Percentiles rank a stretch among this genome's conserved stretches.
These are phyloP conservation scores for Neurospora sp. DNA, from an alignment of 495 filamentous ascomycete species.

Conservation along the genomic window DNA sequence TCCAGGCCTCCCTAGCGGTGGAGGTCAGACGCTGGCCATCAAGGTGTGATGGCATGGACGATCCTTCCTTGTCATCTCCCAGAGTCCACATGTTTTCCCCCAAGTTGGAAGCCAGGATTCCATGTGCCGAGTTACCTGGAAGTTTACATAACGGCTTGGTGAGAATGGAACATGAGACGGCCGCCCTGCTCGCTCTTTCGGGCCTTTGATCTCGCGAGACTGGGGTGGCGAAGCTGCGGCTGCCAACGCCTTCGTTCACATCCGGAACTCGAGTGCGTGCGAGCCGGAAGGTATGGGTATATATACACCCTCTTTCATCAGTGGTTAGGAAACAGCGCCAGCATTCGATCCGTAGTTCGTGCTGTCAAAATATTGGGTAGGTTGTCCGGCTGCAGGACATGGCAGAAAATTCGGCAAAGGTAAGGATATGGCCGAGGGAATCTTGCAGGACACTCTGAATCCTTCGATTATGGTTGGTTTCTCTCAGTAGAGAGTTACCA, in stretches of 20 bases:
- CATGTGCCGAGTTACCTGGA: background rate
- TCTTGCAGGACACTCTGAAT: too few species aligned
- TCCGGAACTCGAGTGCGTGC: background rate
- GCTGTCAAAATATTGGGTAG: background rate
- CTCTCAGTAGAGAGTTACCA: too few species aligned
- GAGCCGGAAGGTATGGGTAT: background rate
- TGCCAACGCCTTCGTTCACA: background rate
- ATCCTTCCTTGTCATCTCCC: background rate
- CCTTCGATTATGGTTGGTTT: too few species aligned
- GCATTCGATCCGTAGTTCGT: background rate
- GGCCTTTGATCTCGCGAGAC: background rate
- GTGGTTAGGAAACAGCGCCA: background rate
- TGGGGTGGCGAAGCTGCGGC: background rate
- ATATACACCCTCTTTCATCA: background rate
- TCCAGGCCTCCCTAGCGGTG: background rate
- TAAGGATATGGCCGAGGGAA: too few species aligned
- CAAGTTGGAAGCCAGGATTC: background rate
- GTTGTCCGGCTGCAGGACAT: background rate
- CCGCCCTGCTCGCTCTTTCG: background rate
- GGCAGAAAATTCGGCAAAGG: background rate
- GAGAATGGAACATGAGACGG: background rate
- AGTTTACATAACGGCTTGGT: too few species aligned
- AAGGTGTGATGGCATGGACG: background rate
- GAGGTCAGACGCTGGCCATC: background rate
- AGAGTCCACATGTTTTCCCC: background rate